Evolutionary conservation across 257 asterid genomes (phyloP).

Genomic region (Plectranthus barbatus): DNA sequence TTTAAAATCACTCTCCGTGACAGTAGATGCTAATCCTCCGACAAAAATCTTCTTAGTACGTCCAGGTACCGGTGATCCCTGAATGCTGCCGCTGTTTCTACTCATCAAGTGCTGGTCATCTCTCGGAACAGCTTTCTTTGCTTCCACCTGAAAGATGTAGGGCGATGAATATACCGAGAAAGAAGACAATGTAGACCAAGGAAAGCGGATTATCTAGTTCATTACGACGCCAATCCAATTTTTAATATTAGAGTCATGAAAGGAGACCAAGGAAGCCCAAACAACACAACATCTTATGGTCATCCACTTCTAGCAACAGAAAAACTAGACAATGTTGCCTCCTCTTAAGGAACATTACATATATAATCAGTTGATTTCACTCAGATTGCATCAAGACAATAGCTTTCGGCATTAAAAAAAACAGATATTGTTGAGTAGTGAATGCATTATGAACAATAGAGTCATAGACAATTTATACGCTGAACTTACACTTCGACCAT

Average conservation of each 20-base stretch:
- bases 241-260: not conserved
- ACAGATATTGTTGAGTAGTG: not conserved
- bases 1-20: constrained; percentile 75
- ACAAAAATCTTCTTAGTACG: constrained; percentile 90
- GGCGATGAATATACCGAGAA: not conserved
- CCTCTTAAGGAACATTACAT: not conserved
- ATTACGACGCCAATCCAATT: not conserved
- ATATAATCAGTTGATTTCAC: not conserved
- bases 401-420: not conserved
- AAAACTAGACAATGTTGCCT: not conserved
- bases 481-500: constrained; percentile 74
- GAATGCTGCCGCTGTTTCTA: constrained; percentile 58
- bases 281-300: not conserved
- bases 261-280: not conserved
- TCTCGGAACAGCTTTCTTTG: constrained; percentile 90
- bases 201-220: not conserved
- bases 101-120: constrained; percentile 61
- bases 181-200: constrained; percentile 2
- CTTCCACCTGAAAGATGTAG: constrained; percentile 57
- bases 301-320: no score
- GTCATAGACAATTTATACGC: not conserved
- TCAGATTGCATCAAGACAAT: not conserved
- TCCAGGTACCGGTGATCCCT: constrained; percentile 74
- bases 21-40: constrained; percentile 91
- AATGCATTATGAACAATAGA: not conserved